These are phyloP conservation scores for Kwoniella newhampshirensis DNA, from an alignment of 768 basidiomycete species.

Conservation along the genomic window DNA sequence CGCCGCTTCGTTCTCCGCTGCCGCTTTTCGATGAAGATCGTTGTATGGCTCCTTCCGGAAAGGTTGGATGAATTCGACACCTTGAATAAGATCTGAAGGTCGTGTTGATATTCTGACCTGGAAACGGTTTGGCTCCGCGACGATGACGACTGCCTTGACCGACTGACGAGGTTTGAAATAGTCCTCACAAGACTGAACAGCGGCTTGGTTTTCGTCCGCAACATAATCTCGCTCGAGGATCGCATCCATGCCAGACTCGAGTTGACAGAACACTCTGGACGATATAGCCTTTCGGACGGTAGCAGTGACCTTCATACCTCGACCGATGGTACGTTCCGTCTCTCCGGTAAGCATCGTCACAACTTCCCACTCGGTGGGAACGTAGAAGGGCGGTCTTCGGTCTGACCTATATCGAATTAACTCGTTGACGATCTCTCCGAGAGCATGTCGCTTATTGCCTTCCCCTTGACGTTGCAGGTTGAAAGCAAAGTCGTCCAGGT, in stretches of 20 bases:
- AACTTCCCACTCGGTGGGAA: slow-evolving; percentile 73
- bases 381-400: slow-evolving; percentile 64
- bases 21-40: slow-evolving; percentile 31
- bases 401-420: slow-evolving; percentile 78
- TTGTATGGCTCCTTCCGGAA: slow-evolving; percentile 51
- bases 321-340: slow-evolving; percentile 70
- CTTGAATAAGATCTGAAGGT: slow-evolving; percentile 31
- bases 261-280: slow-evolving; percentile 65
- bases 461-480: slow-evolving; percentile 78
- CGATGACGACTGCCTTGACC: slow-evolving; percentile 73
- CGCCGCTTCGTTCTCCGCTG: slow-evolving; percentile 61
- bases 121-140: slow-evolving; percentile 65
- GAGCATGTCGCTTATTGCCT: slow-evolving; percentile 82
- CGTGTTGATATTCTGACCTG: slow-evolving; percentile 74
- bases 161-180: slow-evolving; percentile 75
- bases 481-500: slow-evolving; percentile 92
- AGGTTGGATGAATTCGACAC: slow-evolving; percentile 38
- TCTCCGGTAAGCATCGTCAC: slow-evolving; percentile 95
- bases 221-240: slow-evolving; percentile 65
- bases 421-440: slow-evolving; percentile 85
- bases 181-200: slow-evolving; percentile 53
- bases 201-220: slow-evolving; percentile 44
- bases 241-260: slow-evolving; percentile 94
- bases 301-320: slow-evolving; percentile 70
- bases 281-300: slow-evolving; percentile 63